Evolutionary conservation across 257 asterid genomes (phyloP).

Genomic region (Leonotis leonurus): DNA sequence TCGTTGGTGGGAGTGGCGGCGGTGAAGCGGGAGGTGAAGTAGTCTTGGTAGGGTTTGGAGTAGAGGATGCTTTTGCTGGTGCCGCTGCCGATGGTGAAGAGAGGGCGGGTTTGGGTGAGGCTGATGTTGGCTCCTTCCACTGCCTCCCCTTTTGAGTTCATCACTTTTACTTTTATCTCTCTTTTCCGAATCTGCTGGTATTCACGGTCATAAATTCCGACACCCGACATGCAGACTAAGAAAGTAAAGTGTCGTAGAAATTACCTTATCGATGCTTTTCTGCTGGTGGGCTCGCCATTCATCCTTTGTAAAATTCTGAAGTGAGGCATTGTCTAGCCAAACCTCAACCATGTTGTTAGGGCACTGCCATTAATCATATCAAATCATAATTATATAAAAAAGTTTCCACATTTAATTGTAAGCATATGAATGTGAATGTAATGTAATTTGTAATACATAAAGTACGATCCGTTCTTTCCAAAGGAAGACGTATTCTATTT

Average conservation of each 20-base stretch:
- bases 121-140: conserved; percentile 30
- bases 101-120: conserved; percentile 31
- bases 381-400: no score
- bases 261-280: conserved; percentile 28
- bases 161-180: conserved; percentile 24
- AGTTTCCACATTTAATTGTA: no score
- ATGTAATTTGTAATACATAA: no score
- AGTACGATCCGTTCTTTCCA: no score
- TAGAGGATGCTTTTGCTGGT: conserved; percentile 23
- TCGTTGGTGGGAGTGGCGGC: conserved; percentile 46
- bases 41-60: conserved; percentile 34
- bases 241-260: no score
- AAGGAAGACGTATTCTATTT: no score
- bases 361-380: conserved; percentile 22
- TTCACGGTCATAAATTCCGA: no score
- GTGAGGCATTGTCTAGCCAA: conserved; percentile 48
- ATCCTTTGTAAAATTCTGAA: conserved; percentile 29
- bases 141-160: conserved; percentile 18
- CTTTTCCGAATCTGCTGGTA: conserved; percentile 27
- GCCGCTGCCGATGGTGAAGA: conserved; percentile 37
- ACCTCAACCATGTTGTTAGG: conserved; percentile 23
- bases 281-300: conserved; percentile 38
- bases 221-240: no score
- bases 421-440: no score
- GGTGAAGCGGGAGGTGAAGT: conserved; percentile 40